Conservation (phyloP, 1,284 basidiomycete species). For the Cystobasidiaceae sp. region DNA sequence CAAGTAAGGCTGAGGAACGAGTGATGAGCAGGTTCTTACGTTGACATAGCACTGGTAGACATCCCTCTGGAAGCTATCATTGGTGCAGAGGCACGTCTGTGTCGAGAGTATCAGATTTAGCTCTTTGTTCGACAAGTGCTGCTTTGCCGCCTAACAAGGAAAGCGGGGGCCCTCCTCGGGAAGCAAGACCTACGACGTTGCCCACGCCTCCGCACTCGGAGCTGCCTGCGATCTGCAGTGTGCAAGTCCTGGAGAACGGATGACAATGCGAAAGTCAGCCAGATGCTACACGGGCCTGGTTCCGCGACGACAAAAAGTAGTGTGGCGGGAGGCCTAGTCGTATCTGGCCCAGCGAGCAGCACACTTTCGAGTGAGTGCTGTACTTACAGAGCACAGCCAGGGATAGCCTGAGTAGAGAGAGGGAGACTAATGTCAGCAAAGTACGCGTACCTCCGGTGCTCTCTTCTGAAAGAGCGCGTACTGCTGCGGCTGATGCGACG, state of each 20-base stretch:
- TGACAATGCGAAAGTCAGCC: neutral
- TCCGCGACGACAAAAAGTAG: neutral
- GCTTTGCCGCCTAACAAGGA: neutral
- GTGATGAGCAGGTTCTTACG: neutral
- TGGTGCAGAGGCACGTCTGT: slow-evolving; percentile 26
- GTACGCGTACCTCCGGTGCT: neutral
- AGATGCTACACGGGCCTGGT: neutral
- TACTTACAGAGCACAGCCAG: slow-evolving; percentile 21
- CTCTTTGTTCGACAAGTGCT: neutral
- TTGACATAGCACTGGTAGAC: slow-evolving; percentile 30
- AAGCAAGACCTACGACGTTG: slow-evolving; percentile 3
- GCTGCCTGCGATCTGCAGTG: neutral
- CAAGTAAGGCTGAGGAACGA: neutral
- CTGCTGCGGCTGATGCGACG: slow-evolving; percentile 1
- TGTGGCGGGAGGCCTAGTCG: no score
- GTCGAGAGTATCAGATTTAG: no score
- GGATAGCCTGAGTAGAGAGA: neutral
- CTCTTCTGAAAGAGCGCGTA: neutral
- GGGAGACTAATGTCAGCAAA: neutral
- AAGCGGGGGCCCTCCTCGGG: neutral
- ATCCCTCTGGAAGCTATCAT: slow-evolving; percentile 10
- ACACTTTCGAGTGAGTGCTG: neutral
- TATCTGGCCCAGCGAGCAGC: neutral
- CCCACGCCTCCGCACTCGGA: slow-evolving; percentile 20
- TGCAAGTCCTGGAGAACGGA: slow-evolving; percentile 17